Conservation (phyloP, 2,329 filamentous ascomycete species). For the Aspergillus terreus region DNA sequence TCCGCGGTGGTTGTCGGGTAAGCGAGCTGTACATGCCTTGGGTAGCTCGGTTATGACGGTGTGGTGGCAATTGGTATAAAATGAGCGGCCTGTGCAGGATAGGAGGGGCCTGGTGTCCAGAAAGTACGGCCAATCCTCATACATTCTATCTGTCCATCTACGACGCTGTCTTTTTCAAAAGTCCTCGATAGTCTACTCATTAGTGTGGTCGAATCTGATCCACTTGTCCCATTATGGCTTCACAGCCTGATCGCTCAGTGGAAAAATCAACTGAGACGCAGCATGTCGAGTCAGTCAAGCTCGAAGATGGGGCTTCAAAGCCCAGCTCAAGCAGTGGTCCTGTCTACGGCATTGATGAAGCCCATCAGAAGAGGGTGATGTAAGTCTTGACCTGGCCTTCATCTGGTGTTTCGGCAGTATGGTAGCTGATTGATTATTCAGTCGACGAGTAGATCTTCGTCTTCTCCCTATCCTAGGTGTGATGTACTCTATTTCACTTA, state of each 20-base stretch:
- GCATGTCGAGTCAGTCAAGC: conserved; percentile 8
- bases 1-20: not conserved
- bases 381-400: not conserved
- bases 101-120: not conserved
- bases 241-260: not conserved
- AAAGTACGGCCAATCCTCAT: not conserved
- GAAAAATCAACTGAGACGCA: conserved; percentile 4
- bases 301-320: not conserved
- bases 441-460: conserved; percentile 27
- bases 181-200: not conserved
- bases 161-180: not conserved
- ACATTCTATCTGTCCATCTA: not conserved
- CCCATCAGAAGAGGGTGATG: conserved; percentile 14
- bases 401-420: not conserved
- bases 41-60: not conserved
- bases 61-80: not conserved
- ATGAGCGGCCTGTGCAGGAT: not conserved
- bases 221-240: not conserved
- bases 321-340: not conserved
- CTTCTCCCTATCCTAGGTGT: conserved; percentile 38
- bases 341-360: conserved; percentile 12
- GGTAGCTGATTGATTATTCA: not conserved
- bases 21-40: not conserved
- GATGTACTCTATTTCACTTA: conserved; percentile 37
- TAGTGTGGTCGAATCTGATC: too few relatives aligned